These are phyloP conservation scores for Gossypium trilobum DNA, from an alignment of 441 rosid genomes.

Conservation along the genomic window DNA sequence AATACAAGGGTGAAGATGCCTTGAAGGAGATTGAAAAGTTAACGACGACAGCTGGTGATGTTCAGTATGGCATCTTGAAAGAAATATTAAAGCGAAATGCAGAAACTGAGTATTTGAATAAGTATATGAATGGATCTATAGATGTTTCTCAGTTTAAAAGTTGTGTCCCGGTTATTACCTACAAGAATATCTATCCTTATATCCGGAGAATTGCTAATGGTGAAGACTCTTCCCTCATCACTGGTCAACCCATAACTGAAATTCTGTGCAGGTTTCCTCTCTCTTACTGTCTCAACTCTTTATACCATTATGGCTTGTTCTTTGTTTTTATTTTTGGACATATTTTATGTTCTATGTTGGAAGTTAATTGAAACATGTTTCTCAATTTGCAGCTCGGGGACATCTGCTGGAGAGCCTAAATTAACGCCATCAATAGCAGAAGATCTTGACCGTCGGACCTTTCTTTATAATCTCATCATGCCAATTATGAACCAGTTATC, in stretches of 20 bases:
- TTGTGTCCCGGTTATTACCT: slow-evolving; percentile 54
- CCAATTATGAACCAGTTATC: slow-evolving; percentile 70
- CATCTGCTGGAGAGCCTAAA: slow-evolving; percentile 85
- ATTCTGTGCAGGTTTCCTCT: slow-evolving; percentile 69
- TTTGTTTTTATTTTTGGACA: background rate
- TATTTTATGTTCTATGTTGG: background rate
- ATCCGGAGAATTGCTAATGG: slow-evolving; percentile 77
- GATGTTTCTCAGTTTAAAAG: slow-evolving; percentile 46
- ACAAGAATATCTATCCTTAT: slow-evolving; percentile 60
- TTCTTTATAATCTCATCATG: slow-evolving; percentile 70
- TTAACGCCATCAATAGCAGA: slow-evolving; percentile 74
- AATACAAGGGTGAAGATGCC: slow-evolving; percentile 57
- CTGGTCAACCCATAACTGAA: slow-evolving; percentile 61
- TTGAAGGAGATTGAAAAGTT: slow-evolving; percentile 62
- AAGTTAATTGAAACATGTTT: slow-evolving; percentile 11
- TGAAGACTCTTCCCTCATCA: slow-evolving; percentile 63
- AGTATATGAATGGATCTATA: slow-evolving; percentile 50
- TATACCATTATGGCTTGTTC: background rate
- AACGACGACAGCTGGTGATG: slow-evolving; percentile 52
- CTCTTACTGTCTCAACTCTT: background rate
- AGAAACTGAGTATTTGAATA: slow-evolving; percentile 58
- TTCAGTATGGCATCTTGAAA: slow-evolving; percentile 52
- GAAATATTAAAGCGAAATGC: slow-evolving; percentile 50
- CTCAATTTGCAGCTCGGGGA: slow-evolving; percentile 64
- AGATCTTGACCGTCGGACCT: slow-evolving; percentile 83